Percentiles rank a stretch among this genome's conserved stretches.
phyloP scores from a whole-genome alignment of 768 basidiomycete species.

The Kwoniella bestiolae region DNA sequence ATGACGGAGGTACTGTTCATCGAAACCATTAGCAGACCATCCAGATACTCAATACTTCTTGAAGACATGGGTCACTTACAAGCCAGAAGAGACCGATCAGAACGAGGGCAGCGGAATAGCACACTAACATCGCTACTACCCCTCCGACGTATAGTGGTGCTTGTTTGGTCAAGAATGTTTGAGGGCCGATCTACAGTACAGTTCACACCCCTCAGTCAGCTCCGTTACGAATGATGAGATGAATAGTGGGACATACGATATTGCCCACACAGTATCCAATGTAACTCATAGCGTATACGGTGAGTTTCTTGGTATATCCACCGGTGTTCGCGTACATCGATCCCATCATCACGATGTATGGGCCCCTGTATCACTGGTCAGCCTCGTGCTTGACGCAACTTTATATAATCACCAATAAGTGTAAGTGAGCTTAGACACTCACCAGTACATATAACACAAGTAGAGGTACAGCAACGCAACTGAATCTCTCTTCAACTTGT shows the following conservation, averaged over 20 bases:
- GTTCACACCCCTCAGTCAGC: neutral
- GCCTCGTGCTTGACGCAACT: too few relatives aligned
- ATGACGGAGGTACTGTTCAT: conserved; percentile 13
- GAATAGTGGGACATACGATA: conserved; percentile 10
- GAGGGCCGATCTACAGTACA: conserved; percentile 5
- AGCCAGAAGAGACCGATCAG: conserved; percentile 2
- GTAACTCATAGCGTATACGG: conserved; percentile 38
- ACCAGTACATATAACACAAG: conserved; percentile 16
- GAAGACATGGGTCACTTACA: conserved; percentile 5
- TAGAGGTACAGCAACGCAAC: conserved; percentile 34
- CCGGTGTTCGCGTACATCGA: conserved; percentile 37
- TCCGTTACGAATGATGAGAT: neutral
- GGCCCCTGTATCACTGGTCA: conserved; percentile 33
- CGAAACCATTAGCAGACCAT: too few relatives aligned
- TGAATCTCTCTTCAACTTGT: conserved; percentile 28
- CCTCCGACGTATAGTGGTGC: conserved; percentile 38
- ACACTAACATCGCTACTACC: conserved; percentile 36
- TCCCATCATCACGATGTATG: conserved; percentile 34
- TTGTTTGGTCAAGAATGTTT: conserved; percentile 34
- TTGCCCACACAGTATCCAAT: conserved; percentile 35
- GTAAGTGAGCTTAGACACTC: too few relatives aligned
- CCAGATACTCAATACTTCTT: too few relatives aligned
- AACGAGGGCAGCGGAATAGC: conserved; percentile 15
- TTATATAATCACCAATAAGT: too few relatives aligned
- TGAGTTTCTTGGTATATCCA: conserved; percentile 43